Evolutionary conservation across 306 rosid genomes (phyloP), one percentile per base, ranked within the genome.

Genomic region (Vachellia pachyceras): DNA sequence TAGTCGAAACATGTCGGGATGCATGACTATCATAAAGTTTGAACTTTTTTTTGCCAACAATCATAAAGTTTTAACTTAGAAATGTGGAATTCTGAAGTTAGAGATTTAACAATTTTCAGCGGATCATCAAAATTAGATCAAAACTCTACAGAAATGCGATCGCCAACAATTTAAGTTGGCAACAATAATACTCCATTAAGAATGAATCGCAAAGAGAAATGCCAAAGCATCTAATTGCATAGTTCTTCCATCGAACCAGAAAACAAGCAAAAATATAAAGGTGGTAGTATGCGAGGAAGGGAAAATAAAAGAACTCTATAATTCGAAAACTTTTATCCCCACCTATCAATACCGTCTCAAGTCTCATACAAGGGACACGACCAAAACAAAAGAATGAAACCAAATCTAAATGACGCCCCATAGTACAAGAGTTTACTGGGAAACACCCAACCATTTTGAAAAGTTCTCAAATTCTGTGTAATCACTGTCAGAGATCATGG

Each of bases 401-500:
- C 78, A 37, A 18, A 77, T 74, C 44, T 52, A 75, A 65, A 79
- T 64, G 46, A 85, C 54, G 72, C 55, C 78, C 76, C 74, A 77
- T 4, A 49, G 44, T 12, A 42, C 29, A 77, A 3, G 40, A 75
- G 40, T 77, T 83, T 70, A 88, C 89, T 90, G 92, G 18, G 94
- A 85, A 1, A 88, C 90, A 25, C 90, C 90, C 3, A 90, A 70
- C 94, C 92, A 90, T 84, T 90, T 90, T n/a, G 90, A 44, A 76
- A 90, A 90, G 69, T 73, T 79, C 6, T 90, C 94, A 0, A 90
- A 90, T 52, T 90, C 92, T 9, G 92, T 80, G 83, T 90, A 88
- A 69, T 90, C 90, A 4, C 89, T 83, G 50, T 88, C 92, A 0
- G 92, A 90, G 71, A 90, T 88, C 94, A 90, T 90, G 4, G 94